These are phyloP conservation scores for Saprolegnia parasitica DNA, from an alignment of 352 stramenopile species.

Conservation along the genomic window DNA sequence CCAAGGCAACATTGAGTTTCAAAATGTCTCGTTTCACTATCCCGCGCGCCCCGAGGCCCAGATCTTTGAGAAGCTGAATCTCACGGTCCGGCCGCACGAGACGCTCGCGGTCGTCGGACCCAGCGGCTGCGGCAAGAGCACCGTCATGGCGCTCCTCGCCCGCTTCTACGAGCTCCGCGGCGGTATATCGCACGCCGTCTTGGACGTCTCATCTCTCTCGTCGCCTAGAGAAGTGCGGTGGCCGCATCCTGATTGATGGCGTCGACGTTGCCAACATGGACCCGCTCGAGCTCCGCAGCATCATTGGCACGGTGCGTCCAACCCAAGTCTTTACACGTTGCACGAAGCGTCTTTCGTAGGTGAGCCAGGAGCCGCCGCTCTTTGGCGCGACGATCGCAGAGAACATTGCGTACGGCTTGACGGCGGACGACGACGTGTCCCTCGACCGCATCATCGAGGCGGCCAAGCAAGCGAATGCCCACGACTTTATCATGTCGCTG, in stretches of 20 bases:
- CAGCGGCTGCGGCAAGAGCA: conserved; percentile 71
- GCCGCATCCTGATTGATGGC: conserved; percentile 55
- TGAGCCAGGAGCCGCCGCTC: conserved; percentile 61
- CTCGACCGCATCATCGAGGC: conserved; percentile 55
- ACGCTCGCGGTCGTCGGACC: conserved; percentile 34
- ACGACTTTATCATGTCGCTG: conserved; percentile 75
- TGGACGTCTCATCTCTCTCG: neutral
- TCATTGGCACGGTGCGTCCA: conserved; percentile 53
- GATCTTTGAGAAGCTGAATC: conserved; percentile 27
- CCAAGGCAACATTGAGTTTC: conserved; percentile 55
- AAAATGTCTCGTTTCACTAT: conserved; percentile 35
- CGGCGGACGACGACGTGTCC: conserved; percentile 37
- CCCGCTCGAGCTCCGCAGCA: conserved; percentile 44
- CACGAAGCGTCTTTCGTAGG: conserved; percentile 37
- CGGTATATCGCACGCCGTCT: conserved; percentile 35
- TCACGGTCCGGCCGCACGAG: conserved; percentile 28
- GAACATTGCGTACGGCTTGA: conserved; percentile 72
- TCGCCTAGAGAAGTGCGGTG: conserved; percentile 35
- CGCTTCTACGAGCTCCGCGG: conserved; percentile 86
- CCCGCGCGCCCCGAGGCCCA: conserved; percentile 18
- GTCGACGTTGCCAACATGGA: conserved; percentile 53
- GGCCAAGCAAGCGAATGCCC: conserved; percentile 64
- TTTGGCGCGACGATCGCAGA: conserved; percentile 72
- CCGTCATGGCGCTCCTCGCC: conserved; percentile 76
- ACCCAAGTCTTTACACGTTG: neutral